phyloP scores from a whole-genome alignment of 768 basidiomycete genomes.

The Calocera viscosa region DNA sequence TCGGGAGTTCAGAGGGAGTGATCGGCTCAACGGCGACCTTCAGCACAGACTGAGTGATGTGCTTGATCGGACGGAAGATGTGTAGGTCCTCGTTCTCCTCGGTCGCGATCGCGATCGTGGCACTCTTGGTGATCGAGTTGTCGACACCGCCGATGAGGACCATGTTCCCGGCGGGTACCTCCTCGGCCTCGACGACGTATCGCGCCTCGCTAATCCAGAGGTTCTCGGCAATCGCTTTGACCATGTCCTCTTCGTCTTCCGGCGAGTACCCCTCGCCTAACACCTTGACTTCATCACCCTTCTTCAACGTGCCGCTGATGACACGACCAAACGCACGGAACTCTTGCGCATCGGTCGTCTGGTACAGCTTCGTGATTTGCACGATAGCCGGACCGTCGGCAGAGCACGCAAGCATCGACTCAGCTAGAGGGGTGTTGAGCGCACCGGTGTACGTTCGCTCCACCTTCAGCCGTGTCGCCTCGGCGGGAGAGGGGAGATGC shows the following conservation, averaged over 20 bases:
- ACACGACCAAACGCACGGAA: constrained; percentile 95
- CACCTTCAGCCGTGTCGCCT: constrained; percentile 30
- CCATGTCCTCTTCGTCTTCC: constrained; percentile 99
- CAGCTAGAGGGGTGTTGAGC: constrained; percentile 63
- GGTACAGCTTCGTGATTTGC: constrained; percentile 87
- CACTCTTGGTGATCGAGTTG: constrained; percentile 87
- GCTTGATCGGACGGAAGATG: constrained; percentile 92
- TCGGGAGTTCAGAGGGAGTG: constrained; percentile 91
- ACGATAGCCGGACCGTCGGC: constrained; percentile 82
- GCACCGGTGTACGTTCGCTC: constrained; percentile 82
- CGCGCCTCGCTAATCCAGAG: constrained; percentile 86
- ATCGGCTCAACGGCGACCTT: constrained; percentile 99
- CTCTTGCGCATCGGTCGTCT: constrained; percentile 90
- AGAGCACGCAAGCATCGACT: constrained; percentile 71
- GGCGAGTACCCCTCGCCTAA: constrained; percentile 94
- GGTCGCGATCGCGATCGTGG: constrained; percentile 57
- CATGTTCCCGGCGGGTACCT: constrained; percentile 81
- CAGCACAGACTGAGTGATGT: constrained; percentile 91
- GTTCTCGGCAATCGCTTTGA: constrained; percentile 67
- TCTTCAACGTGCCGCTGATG: constrained; percentile 76
- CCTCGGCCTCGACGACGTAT: constrained; percentile 52
- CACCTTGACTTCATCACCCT: constrained; percentile 83
- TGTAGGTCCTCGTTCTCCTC: constrained; percentile 75
- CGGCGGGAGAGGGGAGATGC: constrained; percentile 59
- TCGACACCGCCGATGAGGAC: constrained; percentile 89